These are phyloP conservation scores for Penicillium expansum DNA, from an alignment of 2,329 filamentous ascomycete genomes.

Conservation along the genomic window DNA sequence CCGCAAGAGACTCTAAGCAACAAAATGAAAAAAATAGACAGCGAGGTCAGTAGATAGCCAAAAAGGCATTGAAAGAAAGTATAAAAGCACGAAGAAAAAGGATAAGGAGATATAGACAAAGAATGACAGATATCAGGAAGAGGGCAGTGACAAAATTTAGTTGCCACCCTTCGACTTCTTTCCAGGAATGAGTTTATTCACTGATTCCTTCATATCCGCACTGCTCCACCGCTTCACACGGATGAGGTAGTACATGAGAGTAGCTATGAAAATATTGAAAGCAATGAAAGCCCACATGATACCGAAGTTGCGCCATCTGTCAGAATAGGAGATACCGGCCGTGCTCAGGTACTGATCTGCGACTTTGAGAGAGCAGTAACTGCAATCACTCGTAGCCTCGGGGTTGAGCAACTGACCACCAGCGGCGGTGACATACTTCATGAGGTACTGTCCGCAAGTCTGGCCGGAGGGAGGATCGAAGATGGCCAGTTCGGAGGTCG, in stretches of 20 bases:
- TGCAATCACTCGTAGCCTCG: conserved; percentile 51
- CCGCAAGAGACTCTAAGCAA: background rate
- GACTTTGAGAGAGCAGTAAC: conserved; percentile 43
- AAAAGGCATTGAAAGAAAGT: background rate
- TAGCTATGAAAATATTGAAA: conserved; percentile 56
- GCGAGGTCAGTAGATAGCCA: background rate
- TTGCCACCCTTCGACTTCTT: conserved; percentile 15
- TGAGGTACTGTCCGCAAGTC: conserved; percentile 62
- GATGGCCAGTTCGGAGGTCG: conserved; percentile 63
- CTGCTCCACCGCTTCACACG: conserved; percentile 28
- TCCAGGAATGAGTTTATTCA: conserved; percentile 9
- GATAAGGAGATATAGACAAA: background rate
- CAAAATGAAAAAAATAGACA: background rate
- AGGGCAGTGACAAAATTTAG: background rate
- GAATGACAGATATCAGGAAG: background rate
- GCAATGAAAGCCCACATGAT: conserved; percentile 58
- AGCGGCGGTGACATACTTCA: conserved; percentile 46
- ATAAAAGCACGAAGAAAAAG: background rate
- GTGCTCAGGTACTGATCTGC: conserved; percentile 41
- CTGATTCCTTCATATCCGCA: conserved; percentile 15
- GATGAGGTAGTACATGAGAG: conserved; percentile 44
- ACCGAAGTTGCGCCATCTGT: conserved; percentile 68
- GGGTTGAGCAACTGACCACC: conserved; percentile 57
- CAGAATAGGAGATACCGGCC: conserved; percentile 51
- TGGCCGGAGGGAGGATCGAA: conserved; percentile 59